Percentiles rank a stretch among this genome's conserved stretches.
These are phyloP conservation scores for Pelargonium citronellum DNA, from an alignment of 441 rosid genomes.

Conservation along the genomic window DNA sequence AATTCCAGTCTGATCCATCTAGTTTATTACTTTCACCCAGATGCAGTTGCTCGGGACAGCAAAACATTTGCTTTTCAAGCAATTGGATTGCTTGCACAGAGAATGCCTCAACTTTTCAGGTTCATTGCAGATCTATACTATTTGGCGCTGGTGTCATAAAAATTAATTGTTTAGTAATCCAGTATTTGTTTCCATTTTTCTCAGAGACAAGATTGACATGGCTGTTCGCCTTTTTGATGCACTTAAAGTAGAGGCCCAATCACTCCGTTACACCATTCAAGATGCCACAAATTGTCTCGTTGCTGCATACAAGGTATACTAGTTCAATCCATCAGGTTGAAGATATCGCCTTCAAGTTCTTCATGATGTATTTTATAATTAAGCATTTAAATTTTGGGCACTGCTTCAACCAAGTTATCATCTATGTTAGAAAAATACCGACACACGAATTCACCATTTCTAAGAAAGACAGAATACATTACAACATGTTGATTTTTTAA, in stretches of 20 bases:
- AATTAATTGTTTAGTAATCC: constrained; percentile 15
- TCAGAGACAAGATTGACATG: constrained; percentile 89
- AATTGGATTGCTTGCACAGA: constrained; percentile 84
- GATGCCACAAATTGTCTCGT: constrained; percentile 81
- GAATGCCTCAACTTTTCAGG: constrained; percentile 94
- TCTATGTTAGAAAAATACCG: not conserved
- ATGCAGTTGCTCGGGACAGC: constrained; percentile 63
- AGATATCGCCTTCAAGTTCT: not conserved
- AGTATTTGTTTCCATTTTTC: constrained; percentile 22
- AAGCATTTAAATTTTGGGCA: constrained; percentile 2
- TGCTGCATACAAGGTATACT: constrained; percentile 73
- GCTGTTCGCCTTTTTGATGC: constrained; percentile 87
- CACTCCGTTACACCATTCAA: constrained; percentile 72
- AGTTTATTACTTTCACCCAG: constrained; percentile 38
- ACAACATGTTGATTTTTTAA: not conserved
- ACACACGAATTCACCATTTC: too few relatives aligned
- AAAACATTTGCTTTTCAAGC: constrained; percentile 84
- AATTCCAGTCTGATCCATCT: constrained; percentile 19
- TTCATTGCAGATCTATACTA: constrained; percentile 22
- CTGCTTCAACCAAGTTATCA: not conserved
- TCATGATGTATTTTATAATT: not conserved
- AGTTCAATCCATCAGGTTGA: constrained; percentile 17
- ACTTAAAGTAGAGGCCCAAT: constrained; percentile 62
- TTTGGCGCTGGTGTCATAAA: constrained; percentile 20
- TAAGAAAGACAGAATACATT: too few relatives aligned